Conservation (phyloP, 2,329 filamentous ascomycete species). For the Exophiala spinifera region DNA sequence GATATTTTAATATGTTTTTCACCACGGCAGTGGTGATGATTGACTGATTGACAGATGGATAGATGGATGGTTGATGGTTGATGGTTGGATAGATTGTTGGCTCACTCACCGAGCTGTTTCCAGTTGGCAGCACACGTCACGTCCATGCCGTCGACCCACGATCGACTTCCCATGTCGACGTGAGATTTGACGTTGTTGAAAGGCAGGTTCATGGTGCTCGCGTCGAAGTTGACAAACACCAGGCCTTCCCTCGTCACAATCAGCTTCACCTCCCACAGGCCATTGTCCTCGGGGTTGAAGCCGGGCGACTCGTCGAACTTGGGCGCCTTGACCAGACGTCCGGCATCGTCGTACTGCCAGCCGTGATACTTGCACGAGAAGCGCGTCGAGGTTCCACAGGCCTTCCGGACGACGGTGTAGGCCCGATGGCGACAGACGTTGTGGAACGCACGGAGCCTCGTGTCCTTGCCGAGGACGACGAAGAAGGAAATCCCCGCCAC, state of each 20-base stretch:
- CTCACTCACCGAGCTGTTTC: constrained; percentile 27
- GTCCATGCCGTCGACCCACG: constrained; percentile 19
- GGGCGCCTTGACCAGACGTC: constrained; percentile 59
- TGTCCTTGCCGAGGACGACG: constrained; percentile 50
- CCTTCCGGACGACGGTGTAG: constrained; percentile 55
- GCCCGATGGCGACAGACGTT: constrained; percentile 62
- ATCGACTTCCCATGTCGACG: constrained; percentile 16
- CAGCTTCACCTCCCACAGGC: constrained; percentile 43
- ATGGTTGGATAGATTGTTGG: too few relatives aligned
- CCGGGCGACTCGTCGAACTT: constrained; percentile 55
- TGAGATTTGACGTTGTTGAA: constrained; percentile 26
- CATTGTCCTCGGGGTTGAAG: constrained; percentile 57
- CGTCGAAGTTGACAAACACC: constrained; percentile 27
- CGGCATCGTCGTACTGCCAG: constrained; percentile 59
- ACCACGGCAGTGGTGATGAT: neutral
- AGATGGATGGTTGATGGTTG: too few relatives aligned
- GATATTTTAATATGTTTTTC: too few relatives aligned
- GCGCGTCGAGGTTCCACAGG: constrained; percentile 46
- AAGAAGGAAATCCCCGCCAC: constrained; percentile 58
- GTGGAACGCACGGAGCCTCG: constrained; percentile 59
- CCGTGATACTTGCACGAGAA: constrained; percentile 62
- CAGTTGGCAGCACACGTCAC: constrained; percentile 19
- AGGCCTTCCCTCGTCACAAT: constrained; percentile 22
- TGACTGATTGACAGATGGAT: too few relatives aligned
- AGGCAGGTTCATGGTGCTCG: constrained; percentile 23